Evolutionary conservation across 345 rosid species (phyloP), one percentile per base, ranked within the genome.

Genomic region (Arabidopsis thaliana): DNA sequence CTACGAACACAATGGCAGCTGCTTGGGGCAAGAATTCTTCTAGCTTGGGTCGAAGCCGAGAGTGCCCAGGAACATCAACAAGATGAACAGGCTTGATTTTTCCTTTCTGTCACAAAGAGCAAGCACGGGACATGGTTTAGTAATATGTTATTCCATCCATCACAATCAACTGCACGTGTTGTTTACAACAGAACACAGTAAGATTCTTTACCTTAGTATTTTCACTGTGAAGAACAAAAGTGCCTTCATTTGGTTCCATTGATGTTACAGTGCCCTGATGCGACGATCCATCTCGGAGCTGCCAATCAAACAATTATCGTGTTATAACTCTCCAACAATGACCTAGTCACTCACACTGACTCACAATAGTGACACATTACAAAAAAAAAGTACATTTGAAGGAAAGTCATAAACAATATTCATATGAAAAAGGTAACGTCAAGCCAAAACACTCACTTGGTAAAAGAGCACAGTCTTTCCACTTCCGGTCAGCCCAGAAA

Each of bases 41-140:
- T 65, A 91, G 82, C 79, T 94, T 88, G 36, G 90, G 81, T 74
- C 84, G 88, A 76, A 94, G 90, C 56, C 96, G 93, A 81, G 93
- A 85, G 79, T 91, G 96, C 33, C 98, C 98, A 53, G 98, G 97
- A 80, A 94, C 91, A 81, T 94, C 98, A 81, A 90, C 88, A 79
- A 91, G 83, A 84, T 88, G 97, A 59, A 91, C 85, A 48, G 91
- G 95, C 76, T 85, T 86, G 52, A 80, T 28, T 78, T 88, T 91
- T 41, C 97, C 90, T 51, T 82, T 87, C 97, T 85, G 84, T 73
- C 51, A 76, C 63, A 50, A 41, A 75, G 73, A 16, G 16, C 48
- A 75, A 55, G 71, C 62, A 46, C 2, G 0, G 0, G 65, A 53
- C 6, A 1, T 40, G 52, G 61, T 37, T 37, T 38, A n/a, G 32